These are phyloP conservation scores for Irpex rosettiformis DNA, from an alignment of 1,284 basidiomycete species.

Conservation along the genomic window DNA sequence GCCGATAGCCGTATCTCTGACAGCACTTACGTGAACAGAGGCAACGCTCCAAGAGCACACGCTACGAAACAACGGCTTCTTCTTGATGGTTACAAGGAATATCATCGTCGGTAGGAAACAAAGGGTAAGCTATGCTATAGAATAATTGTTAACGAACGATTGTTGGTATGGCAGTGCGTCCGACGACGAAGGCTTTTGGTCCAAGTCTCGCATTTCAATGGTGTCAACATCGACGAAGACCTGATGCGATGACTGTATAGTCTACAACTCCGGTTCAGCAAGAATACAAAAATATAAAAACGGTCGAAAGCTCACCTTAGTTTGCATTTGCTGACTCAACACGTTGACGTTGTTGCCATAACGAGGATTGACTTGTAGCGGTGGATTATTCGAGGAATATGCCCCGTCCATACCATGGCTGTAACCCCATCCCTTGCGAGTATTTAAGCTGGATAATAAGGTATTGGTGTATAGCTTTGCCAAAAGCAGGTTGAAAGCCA, in stretches of 20 bases:
- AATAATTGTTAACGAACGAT: neutral
- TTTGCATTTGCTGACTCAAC: neutral
- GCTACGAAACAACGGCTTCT: neutral
- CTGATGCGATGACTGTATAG: neutral
- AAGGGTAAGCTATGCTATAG: neutral
- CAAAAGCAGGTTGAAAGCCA: constrained; percentile 39
- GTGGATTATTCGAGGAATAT: neutral
- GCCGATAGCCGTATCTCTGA: neutral
- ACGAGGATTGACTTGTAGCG: neutral
- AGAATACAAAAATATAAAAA: neutral
- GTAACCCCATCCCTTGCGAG: constrained; percentile 28
- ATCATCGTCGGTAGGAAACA: neutral
- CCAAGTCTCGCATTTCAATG: constrained; percentile 2
- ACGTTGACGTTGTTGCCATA: neutral
- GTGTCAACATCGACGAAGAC: constrained; percentile 2
- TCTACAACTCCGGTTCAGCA: neutral
- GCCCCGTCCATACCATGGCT: neutral
- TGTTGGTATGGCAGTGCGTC: neutral
- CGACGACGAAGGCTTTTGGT: neutral
- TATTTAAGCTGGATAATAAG: constrained; percentile 39
- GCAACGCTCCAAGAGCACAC: neutral
- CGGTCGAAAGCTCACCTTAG: neutral
- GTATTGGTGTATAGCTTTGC: constrained; percentile 43
- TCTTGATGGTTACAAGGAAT: neutral
- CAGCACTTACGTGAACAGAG: neutral